Base-by-base conservation (phyloP, 2,329 filamentous ascomycete species). In the Cladosporium cucumerinum region DNA sequence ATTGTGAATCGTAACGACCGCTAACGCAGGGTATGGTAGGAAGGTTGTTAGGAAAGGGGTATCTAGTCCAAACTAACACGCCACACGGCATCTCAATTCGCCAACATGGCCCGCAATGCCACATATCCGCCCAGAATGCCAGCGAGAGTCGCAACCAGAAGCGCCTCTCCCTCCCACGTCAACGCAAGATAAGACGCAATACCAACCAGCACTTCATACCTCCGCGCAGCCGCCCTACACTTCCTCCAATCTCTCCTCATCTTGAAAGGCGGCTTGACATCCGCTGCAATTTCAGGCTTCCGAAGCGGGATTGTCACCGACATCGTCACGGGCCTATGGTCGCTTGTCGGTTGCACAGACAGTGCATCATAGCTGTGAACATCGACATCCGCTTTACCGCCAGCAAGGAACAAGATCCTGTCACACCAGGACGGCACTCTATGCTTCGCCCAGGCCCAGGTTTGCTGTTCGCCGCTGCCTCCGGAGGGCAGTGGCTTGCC, bases 361-460 rank as follows among this genome's bases (percentile, higher is more conserved):
- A 98, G 81, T 18, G 90, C 86, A 18, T 87, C 83, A 76, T 98
- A 98, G 26, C 77, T 80, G 30, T 84, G 78, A 3, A 87, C 77
- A n/a, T 92, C 82, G 3, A 87, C 77, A 18, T 92, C 82, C 84
- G 78, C 70, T 11, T 74, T 69, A 14, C 69, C 65, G 18, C 23
- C 12, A 11, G 34, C 32, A 16, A 94, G 81, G 76, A 88, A 98
- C 23, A 98, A 81, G 23, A 98, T 89, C 3, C 95, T 87, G 77
- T 98, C 95, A 72, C 93, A 97, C 95, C 94, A 98, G 72, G 89
- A 89, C 1, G 95, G 93, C 84, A 91, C 96, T 54, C 95, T 88
- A 75, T 96, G 91, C 65, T 82, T 81, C 8, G 93, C 91, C 85
- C 93, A 97, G 34, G 82, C 23, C 21, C 46, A 68, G 55, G 21